These are phyloP conservation scores for Clathrospora elynae DNA, from an alignment of 2,329 filamentous ascomycete genomes.

Conservation along the genomic window DNA sequence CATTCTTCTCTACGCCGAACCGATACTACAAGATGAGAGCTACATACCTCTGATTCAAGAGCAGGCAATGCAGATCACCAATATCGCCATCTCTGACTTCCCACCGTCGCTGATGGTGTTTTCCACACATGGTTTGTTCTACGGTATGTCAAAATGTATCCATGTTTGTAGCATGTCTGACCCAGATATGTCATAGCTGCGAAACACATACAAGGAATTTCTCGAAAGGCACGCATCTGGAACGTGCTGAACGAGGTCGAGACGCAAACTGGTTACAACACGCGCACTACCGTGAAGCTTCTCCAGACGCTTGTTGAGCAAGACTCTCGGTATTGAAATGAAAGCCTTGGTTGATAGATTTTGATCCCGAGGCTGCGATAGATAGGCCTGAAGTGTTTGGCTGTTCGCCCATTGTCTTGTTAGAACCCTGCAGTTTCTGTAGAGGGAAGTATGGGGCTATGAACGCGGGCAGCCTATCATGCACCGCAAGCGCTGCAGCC, in stretches of 20 bases:
- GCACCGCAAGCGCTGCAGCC: conserved; percentile 1
- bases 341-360: too few species aligned
- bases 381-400: too few species aligned
- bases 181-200: conserved; percentile 27
- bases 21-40: conserved; percentile 32
- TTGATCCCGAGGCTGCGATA: too few species aligned
- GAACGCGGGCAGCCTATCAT: conserved; percentile 2
- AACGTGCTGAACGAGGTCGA: conserved; percentile 41
- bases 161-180: conserved; percentile 1
- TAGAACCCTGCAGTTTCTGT: too few species aligned
- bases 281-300: conserved; percentile 32
- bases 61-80: conserved; percentile 36
- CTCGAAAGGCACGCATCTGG: conserved; percentile 43
- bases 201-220: conserved; percentile 43
- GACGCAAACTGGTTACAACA: conserved; percentile 40
- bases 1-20: conserved; percentile 42
- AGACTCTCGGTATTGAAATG: not conserved
- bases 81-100: conserved; percentile 43
- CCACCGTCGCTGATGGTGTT: conserved; percentile 40
- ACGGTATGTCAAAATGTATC: conserved; percentile 28
- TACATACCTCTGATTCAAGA: conserved; percentile 37
- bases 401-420: too few species aligned
- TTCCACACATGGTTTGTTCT: conserved; percentile 41
- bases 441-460: not conserved
- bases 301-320: conserved; percentile 35